These are phyloP conservation scores for Solanum chmielewskii DNA, from an alignment of 257 asterid species.

Conservation along the genomic window DNA sequence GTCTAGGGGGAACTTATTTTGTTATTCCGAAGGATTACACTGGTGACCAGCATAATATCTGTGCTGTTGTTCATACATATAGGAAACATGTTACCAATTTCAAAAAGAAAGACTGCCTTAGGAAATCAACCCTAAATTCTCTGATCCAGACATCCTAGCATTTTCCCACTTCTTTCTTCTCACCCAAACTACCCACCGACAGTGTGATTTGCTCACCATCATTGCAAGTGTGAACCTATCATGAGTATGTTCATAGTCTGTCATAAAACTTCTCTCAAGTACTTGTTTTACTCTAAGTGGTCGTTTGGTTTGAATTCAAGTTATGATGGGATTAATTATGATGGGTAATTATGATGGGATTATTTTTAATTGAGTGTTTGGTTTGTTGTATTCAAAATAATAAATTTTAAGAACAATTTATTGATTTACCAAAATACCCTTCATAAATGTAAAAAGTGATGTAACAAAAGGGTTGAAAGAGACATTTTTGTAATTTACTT, in stretches of 20 bases:
- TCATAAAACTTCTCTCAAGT: background rate
- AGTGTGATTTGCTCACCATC: background rate
- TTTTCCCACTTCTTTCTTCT: background rate
- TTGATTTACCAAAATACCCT: no score
- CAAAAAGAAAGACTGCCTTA: background rate
- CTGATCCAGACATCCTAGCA: background rate
- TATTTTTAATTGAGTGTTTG: no score
- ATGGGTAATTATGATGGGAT: no score
- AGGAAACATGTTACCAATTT: background rate
- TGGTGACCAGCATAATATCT: background rate
- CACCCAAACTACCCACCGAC: background rate
- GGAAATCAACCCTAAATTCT: background rate
- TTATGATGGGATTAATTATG: no score
- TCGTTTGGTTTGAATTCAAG: no score
- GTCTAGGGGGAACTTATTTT: background rate
- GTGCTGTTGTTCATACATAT: background rate
- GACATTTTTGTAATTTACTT: no score
- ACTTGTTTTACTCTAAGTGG: background rate
- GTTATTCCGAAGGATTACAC: background rate
- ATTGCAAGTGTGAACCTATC: background rate
- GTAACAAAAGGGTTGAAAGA: no score
- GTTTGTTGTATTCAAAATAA: no score
- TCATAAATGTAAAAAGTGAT: no score
- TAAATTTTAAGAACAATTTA: no score
- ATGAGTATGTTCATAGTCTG: background rate